Percentiles rank a stretch among this genome's conserved stretches.
These are phyloP conservation scores for Candida loeiensis DNA, from an alignment of 805 yeast genomes.

Conservation along the genomic window DNA sequence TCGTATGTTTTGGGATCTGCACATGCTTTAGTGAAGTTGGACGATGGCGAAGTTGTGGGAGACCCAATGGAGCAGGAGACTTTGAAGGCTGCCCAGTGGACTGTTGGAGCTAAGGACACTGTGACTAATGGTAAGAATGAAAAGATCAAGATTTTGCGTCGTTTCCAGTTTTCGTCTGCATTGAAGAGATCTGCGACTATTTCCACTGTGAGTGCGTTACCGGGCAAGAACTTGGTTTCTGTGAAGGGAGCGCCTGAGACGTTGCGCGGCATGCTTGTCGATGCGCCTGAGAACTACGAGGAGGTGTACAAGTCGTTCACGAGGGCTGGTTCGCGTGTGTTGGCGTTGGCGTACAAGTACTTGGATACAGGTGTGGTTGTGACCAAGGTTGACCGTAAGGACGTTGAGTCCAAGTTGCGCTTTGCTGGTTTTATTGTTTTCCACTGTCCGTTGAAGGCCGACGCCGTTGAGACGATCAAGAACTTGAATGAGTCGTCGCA, in stretches of 20 bases:
- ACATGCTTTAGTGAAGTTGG: constrained; percentile 90
- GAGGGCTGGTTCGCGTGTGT: constrained; percentile 92
- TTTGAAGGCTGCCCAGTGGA: constrained; percentile 82
- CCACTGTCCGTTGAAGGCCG: constrained; percentile 94
- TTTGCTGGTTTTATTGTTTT: constrained; percentile 95
- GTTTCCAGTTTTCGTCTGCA: constrained; percentile 96
- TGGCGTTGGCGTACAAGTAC: constrained; percentile 87
- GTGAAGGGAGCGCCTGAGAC: constrained; percentile 99
- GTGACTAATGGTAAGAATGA: constrained; percentile 39
- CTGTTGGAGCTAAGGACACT: constrained; percentile 69
- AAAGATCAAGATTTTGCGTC: constrained; percentile 72
- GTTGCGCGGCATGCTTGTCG: constrained; percentile 66
- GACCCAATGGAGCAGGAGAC: constrained; percentile 99
- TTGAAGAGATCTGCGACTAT: constrained; percentile 92
- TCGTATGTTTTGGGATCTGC: constrained; percentile 84
- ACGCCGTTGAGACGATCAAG: constrained; percentile 83
- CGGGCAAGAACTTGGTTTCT: constrained; percentile 61
- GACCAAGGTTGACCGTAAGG: constrained; percentile 65
- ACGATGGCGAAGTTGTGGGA: constrained; percentile 97
- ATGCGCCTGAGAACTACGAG: constrained; percentile 77
- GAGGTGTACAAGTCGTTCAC: constrained; percentile 85
- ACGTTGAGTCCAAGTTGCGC: constrained; percentile 65
- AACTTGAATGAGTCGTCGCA: constrained; percentile 95
- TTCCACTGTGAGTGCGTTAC: constrained; percentile 49
- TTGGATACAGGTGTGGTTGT: constrained; percentile 51